A percentile compares a stretch with the other conserved stretches of the same genome.
Conservation (phyloP, 2,329 filamentous ascomycete genomes). For the Chalaropsis thielavioides region DNA sequence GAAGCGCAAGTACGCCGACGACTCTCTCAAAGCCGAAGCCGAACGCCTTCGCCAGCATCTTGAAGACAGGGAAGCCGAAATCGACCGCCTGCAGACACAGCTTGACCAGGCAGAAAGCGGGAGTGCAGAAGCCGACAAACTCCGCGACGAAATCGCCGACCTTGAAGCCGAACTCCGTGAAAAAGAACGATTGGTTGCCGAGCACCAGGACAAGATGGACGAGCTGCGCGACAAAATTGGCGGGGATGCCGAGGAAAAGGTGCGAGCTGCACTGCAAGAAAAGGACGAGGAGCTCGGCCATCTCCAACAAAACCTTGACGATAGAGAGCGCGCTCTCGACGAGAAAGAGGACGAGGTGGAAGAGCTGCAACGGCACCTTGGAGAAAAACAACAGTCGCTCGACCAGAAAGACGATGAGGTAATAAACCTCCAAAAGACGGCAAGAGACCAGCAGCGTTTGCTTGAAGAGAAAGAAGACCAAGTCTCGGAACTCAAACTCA, state of each 20-base stretch:
- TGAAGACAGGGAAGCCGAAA: slow-evolving; percentile 44
- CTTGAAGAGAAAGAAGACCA: slow-evolving; percentile 2
- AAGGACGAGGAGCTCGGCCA: slow-evolving; percentile 33
- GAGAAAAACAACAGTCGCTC: slow-evolving; percentile 9
- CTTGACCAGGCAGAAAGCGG: slow-evolving; percentile 33
- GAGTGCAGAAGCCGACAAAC: slow-evolving; percentile 27
- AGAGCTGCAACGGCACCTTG: slow-evolving; percentile 27
- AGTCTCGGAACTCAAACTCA: slow-evolving; percentile 11
- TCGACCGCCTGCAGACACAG: slow-evolving; percentile 45
- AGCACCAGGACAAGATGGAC: slow-evolving; percentile 62
- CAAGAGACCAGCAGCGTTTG: background rate
- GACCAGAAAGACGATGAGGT: slow-evolving; percentile 12
- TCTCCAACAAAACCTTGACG: slow-evolving; percentile 7
- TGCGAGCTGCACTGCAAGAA: slow-evolving; percentile 39
- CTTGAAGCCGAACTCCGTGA: slow-evolving; percentile 61
- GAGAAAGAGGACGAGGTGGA: slow-evolving; percentile 12
- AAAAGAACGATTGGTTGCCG: slow-evolving; percentile 57
- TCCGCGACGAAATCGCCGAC: slow-evolving; percentile 61
- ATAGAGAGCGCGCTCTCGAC: slow-evolving; percentile 10
- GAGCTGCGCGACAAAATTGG: slow-evolving; percentile 43
- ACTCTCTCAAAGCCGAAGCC: slow-evolving; percentile 48
- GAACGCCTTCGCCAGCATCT: slow-evolving; percentile 42
- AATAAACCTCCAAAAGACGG: slow-evolving; percentile 29
- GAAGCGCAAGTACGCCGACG: slow-evolving; percentile 59
- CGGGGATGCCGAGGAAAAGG: slow-evolving; percentile 31